Conservation (phyloP, 140 eudicot genomes). For the Oenanthe javanica region DNA sequence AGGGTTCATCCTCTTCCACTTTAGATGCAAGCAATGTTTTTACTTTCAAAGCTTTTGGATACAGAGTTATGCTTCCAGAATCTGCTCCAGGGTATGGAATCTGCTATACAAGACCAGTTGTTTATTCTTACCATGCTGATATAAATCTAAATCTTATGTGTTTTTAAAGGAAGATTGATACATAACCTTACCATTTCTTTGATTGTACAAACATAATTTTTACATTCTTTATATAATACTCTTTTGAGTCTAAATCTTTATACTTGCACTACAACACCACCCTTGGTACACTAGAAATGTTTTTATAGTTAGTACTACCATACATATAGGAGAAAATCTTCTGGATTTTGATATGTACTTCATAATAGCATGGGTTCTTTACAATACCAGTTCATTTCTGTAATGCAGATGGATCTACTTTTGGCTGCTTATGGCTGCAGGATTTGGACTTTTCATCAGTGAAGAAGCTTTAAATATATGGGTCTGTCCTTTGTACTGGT, state of each 20-base stretch:
- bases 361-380: constrained; percentile 10
- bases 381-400: not conserved
- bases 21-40: constrained; percentile 41
- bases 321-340: not conserved
- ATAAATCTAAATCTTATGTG: not conserved
- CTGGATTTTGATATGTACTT: constrained; percentile 6
- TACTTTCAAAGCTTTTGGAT: constrained; percentile 67
- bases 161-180: not conserved
- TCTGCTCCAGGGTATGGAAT: constrained; percentile 88
- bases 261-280: not conserved
- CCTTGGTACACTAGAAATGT: not conserved
- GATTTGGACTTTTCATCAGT: constrained; percentile 88
- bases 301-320: not conserved
- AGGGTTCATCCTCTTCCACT: constrained; percentile 41
- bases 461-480: constrained; percentile 98
- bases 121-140: not conserved
- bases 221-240: not conserved
- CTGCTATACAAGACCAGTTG: not conserved
- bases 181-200: not conserved
- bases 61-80: constrained; percentile 70
- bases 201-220: not conserved
- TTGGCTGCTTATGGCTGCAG: constrained; percentile 97
- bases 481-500: constrained; percentile 54
- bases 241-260: not conserved
- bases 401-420: constrained; percentile 79